Conservation (phyloP, 108 stramenopile species). For the Ochromonas danica region DNA sequence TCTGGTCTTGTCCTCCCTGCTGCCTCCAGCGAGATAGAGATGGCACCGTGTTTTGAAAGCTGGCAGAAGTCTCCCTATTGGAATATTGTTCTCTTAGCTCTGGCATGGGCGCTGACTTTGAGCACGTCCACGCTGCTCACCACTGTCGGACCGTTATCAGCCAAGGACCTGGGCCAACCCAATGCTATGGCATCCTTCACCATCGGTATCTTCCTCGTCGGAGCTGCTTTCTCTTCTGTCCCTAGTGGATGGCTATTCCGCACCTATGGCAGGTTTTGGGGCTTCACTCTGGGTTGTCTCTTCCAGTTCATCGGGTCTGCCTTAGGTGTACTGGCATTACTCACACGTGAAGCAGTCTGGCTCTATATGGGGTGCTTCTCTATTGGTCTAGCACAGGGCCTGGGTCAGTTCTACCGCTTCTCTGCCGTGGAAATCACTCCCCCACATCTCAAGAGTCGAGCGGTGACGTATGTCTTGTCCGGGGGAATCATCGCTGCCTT, state of each 20-base stretch:
- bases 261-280: not conserved
- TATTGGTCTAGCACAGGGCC: conserved; percentile 32
- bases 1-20: too few species aligned
- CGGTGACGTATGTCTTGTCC: conserved; percentile 16
- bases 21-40: too few species aligned
- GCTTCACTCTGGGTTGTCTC: conserved; percentile 31
- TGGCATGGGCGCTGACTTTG: conserved; percentile 23
- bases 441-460: not conserved
- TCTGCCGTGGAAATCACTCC: conserved; percentile 28
- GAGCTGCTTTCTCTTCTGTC: conserved; percentile 21
- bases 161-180: not conserved
- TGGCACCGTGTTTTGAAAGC: too few species aligned
- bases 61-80: conserved; percentile 3
- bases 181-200: conserved; percentile 24
- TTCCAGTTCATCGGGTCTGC: not conserved
- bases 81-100: not conserved
- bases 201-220: conserved; percentile 31
- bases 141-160: conserved; percentile 8
- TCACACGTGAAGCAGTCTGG: not conserved
- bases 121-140: conserved; percentile 37
- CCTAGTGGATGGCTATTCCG: not conserved
- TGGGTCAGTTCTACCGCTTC: conserved; percentile 42
- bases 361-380: conserved; percentile 13
- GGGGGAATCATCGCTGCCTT: conserved; percentile 38
- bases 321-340: not conserved